Conservation (phyloP, 306 rosid species). For the Vigna mungo region DNA sequence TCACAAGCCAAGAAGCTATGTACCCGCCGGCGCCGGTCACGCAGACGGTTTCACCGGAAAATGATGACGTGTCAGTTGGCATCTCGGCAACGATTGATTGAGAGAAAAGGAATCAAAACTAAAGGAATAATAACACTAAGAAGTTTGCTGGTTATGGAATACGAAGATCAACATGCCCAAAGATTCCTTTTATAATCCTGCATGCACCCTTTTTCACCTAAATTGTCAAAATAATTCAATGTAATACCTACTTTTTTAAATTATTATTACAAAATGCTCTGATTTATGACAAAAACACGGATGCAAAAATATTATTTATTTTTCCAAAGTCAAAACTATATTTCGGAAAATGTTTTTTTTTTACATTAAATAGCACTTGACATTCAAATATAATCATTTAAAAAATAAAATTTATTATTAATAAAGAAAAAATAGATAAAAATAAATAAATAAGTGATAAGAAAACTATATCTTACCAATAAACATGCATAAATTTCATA, state of each 20-base stretch:
- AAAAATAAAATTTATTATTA: too few relatives aligned
- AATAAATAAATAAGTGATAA: too few relatives aligned
- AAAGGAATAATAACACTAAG: not conserved
- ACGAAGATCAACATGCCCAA: not conserved
- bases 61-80: slow-evolving; percentile 34
- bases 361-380: too few relatives aligned
- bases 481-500: not conserved
- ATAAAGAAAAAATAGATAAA: too few relatives aligned
- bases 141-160: not conserved
- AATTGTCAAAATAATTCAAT: too few relatives aligned
- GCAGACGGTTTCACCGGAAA: slow-evolving; percentile 66
- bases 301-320: too few relatives aligned
- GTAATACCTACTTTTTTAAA: too few relatives aligned
- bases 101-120: not conserved
- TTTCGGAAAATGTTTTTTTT: too few relatives aligned
- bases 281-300: too few relatives aligned
- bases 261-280: not conserved
- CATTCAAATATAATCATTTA: too few relatives aligned
- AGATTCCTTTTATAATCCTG: not conserved
- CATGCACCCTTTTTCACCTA: too few relatives aligned
- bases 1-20: slow-evolving; percentile 93
- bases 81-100: not conserved
- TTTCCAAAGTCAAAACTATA: not conserved
- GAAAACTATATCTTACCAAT: not conserved
- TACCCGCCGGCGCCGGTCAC: slow-evolving; percentile 98